Conservation (phyloP, 352 stramenopile genomes). For the Pythium pyrilobum region DNA sequence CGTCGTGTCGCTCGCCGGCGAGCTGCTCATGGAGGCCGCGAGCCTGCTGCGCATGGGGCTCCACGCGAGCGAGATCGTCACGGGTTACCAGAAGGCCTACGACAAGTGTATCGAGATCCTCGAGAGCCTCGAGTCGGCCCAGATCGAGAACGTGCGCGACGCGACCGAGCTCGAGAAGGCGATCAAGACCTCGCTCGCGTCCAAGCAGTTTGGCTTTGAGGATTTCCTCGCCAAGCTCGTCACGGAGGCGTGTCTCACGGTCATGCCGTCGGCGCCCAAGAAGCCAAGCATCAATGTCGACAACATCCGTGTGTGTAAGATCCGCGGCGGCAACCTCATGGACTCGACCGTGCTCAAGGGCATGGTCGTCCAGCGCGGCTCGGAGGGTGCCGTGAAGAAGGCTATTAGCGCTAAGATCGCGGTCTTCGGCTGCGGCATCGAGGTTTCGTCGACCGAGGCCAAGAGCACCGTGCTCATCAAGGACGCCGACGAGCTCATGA, state of each 20-base stretch:
- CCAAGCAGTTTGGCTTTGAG: slow-evolving; percentile 98
- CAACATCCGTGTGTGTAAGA: slow-evolving; percentile 98
- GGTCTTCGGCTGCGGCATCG: slow-evolving; percentile 97
- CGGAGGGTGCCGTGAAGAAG: slow-evolving; percentile 92
- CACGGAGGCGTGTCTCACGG: slow-evolving; percentile 92
- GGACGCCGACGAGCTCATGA: slow-evolving; percentile 98
- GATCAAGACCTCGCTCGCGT: slow-evolving; percentile 93
- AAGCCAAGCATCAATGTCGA: slow-evolving; percentile 94
- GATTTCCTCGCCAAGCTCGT: slow-evolving; percentile 93
- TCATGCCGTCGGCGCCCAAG: slow-evolving; percentile 86
- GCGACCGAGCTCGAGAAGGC: slow-evolving; percentile 81
- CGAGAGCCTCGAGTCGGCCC: slow-evolving; percentile 77
- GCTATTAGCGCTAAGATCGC: slow-evolving; percentile 93
- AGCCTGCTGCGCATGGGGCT: slow-evolving; percentile 97
- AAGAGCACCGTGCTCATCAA: slow-evolving; percentile 99
- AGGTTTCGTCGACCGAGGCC: slow-evolving; percentile 95
- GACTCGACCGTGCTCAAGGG: slow-evolving; percentile 97
- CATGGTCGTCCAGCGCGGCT: slow-evolving; percentile 94
- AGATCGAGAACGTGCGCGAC: slow-evolving; percentile 81
- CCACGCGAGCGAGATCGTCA: slow-evolving; percentile 97
- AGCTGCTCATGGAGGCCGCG: slow-evolving; percentile 95
- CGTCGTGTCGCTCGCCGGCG: slow-evolving; percentile 95
- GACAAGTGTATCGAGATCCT: slow-evolving; percentile 92
- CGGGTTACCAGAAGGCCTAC: slow-evolving; percentile 95
- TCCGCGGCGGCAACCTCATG: slow-evolving; percentile 94